These are phyloP conservation scores for Globisporangium mamillatum DNA, from an alignment of 352 stramenopile species.

Conservation along the genomic window DNA sequence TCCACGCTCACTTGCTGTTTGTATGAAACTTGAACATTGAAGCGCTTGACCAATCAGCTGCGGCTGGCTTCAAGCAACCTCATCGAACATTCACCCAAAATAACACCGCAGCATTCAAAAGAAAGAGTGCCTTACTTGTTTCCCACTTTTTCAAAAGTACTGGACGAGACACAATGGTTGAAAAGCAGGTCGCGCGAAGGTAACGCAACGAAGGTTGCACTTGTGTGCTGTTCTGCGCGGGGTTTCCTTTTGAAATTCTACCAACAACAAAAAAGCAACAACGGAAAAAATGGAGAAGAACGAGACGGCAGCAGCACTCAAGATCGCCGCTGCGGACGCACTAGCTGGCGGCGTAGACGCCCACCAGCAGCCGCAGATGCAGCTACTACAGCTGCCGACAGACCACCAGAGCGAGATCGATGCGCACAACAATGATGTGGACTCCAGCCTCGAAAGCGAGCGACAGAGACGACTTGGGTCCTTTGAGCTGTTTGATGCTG, in stretches of 20 bases:
- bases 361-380: neutral
- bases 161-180: constrained; percentile 7
- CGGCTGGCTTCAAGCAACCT: neutral
- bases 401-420: constrained; percentile 1
- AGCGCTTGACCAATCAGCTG: neutral
- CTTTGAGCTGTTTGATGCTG: constrained; percentile 19
- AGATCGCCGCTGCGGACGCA: neutral
- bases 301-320: neutral
- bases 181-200: constrained; percentile 3
- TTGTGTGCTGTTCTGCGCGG: neutral
- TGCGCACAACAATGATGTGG: neutral
- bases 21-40: no score
- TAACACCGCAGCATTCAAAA: neutral
- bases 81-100: neutral
- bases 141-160: constrained; percentile 4
- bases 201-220: neutral
- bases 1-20: no score
- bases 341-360: neutral
- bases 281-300: constrained; percentile 8
- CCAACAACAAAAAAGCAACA: neutral
- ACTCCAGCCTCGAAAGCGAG: neutral
- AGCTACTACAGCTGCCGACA: neutral
- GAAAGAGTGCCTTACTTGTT: neutral
- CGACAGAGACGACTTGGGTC: constrained; percentile 15
- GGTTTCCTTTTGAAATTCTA: constrained; percentile 10